These are phyloP conservation scores for Boletus coccyginus DNA, from an alignment of 768 basidiomycete genomes.

Conservation along the genomic window DNA sequence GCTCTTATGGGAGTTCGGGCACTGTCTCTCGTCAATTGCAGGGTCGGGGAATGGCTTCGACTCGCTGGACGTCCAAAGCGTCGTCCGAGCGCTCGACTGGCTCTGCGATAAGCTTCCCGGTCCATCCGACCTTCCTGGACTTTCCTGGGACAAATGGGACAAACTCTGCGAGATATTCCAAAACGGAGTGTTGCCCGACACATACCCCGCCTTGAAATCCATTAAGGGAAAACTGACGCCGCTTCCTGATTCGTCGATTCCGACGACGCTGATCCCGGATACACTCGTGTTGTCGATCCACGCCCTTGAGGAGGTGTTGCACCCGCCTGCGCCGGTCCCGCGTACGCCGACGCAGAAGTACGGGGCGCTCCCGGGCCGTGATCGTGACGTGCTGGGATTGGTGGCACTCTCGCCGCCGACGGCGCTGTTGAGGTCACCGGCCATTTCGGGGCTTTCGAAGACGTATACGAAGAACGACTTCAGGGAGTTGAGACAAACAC, in stretches of 20 bases:
- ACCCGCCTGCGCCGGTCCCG: conserved; percentile 38
- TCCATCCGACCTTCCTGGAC: conserved; percentile 46
- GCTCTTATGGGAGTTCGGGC: conserved; percentile 38
- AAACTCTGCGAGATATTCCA: conserved; percentile 42
- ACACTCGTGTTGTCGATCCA: conserved; percentile 44
- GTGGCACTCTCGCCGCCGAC: conserved; percentile 69
- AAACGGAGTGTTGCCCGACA: conserved; percentile 26
- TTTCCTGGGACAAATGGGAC: conserved; percentile 46
- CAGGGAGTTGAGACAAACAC: conserved; percentile 64
- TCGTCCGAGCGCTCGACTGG: conserved; percentile 55
- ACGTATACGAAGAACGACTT: conserved; percentile 82
- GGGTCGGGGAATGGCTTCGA: conserved; percentile 22
- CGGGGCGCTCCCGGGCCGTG: conserved; percentile 18
- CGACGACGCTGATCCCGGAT: conserved; percentile 35
- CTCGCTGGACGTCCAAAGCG: conserved; percentile 35
- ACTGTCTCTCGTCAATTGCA: conserved; percentile 31
- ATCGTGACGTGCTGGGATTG: conserved; percentile 47
- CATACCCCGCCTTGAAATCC: conserved; percentile 30
- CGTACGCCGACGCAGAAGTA: conserved; percentile 52
- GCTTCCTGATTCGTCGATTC: conserved; percentile 20
- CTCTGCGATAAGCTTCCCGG: conserved; percentile 43
- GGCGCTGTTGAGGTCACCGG: conserved; percentile 66
- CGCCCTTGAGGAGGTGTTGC: conserved; percentile 48
- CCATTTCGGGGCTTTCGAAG: conserved; percentile 77
- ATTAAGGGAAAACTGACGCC: conserved; percentile 34